A percentile compares a stretch with the other conserved stretches of the same genome.
phyloP scores from a whole-genome alignment of 495 filamentous ascomycete species.

The Tuber brumale region DNA sequence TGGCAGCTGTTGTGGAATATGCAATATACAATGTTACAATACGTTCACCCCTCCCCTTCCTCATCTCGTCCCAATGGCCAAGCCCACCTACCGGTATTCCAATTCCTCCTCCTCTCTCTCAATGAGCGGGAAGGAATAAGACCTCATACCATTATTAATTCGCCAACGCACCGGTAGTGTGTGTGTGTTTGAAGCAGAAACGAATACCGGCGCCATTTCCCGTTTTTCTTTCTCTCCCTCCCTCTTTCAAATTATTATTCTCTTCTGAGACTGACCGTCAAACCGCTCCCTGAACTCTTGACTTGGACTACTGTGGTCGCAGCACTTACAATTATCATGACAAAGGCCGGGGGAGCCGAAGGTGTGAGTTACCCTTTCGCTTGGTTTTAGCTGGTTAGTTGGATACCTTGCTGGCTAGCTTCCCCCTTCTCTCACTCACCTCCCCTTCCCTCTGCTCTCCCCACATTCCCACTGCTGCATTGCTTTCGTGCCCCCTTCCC shows the following conservation, averaged over 20 bases:
- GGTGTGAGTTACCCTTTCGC: not conserved
- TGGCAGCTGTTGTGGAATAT: not conserved
- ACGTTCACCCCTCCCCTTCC: not conserved
- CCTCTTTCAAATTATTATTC: not conserved
- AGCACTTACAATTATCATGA: not conserved
- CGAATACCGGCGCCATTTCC: not conserved
- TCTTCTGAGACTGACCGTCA: not conserved
- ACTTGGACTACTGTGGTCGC: not conserved
- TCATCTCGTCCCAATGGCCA: not conserved
- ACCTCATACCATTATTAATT: not conserved
- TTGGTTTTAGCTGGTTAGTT: not conserved
- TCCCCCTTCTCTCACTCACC: not conserved
- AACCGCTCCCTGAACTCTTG: not conserved
- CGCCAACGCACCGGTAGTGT: not conserved
- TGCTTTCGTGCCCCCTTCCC: not conserved
- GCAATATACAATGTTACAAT: not conserved
- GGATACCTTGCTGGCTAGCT: not conserved
- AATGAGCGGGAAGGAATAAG: not conserved
- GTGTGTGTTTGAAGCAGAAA: not conserved
- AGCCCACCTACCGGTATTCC: not conserved
- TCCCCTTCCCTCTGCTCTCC: not conserved
- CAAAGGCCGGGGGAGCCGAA: not conserved
- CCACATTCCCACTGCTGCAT: not conserved
- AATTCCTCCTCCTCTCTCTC: not conserved
- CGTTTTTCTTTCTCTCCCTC: not conserved